These are phyloP conservation scores for Fusarium sp. DNA, from an alignment of 2,329 filamentous ascomycete genomes.

Conservation along the genomic window DNA sequence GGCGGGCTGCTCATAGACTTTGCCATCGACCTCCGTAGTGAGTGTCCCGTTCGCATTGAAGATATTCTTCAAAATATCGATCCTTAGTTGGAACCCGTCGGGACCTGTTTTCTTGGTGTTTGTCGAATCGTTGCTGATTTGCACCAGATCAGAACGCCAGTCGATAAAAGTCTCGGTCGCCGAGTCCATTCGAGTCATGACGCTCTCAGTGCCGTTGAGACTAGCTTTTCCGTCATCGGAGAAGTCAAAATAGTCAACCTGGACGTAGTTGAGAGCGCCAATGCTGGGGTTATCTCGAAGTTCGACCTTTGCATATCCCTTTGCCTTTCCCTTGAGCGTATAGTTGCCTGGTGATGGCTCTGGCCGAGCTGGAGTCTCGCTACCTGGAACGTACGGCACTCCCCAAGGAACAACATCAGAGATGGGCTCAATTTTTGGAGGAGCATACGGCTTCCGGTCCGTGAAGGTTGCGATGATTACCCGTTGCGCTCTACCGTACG, in stretches of 20 bases:
- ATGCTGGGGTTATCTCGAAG: background rate
- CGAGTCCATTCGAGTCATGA: background rate
- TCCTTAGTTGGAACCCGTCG: conserved; percentile 10
- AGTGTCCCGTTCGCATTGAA: conserved; percentile 29
- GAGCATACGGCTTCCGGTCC: conserved; percentile 46
- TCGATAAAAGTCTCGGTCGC: conserved; percentile 42
- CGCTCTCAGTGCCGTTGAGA: conserved; percentile 22
- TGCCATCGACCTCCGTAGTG: conserved; percentile 16
- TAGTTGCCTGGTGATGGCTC: background rate
- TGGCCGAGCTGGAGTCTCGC: background rate
- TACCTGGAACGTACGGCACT: conserved; percentile 6
- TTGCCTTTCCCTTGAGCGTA: conserved; percentile 3
- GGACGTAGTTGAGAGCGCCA: background rate
- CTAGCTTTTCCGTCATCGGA: conserved; percentile 15
- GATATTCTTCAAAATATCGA: conserved; percentile 27
- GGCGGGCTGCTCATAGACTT: no score
- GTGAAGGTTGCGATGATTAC: conserved; percentile 59
- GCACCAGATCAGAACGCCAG: conserved; percentile 58
- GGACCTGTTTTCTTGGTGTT: conserved; percentile 57
- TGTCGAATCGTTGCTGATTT: conserved; percentile 47
- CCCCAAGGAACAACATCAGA: conserved; percentile 24
- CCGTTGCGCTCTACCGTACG: conserved; percentile 56
- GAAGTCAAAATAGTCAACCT: conserved; percentile 9
- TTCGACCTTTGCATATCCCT: conserved; percentile 13
- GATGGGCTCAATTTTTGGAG: conserved; percentile 21